phyloP scores from a whole-genome alignment of 768 basidiomycete genomes.

The Lactarius evosmus region DNA sequence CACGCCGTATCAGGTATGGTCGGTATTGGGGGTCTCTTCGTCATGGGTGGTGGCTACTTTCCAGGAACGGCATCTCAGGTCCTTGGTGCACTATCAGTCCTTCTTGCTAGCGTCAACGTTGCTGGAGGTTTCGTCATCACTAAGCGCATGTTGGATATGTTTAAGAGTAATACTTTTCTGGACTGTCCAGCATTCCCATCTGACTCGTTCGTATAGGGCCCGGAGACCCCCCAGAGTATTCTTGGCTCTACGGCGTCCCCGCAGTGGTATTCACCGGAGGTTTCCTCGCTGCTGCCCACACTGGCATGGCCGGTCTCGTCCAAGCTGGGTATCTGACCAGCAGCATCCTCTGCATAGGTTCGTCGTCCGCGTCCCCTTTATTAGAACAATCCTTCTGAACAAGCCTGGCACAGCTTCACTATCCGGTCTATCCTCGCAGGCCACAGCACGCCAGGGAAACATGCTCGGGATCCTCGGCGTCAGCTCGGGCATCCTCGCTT shows the following conservation, averaged over 20 bases:
- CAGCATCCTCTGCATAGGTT: slow-evolving; percentile 83
- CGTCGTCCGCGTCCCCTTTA: slow-evolving; percentile 6
- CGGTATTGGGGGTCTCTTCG: slow-evolving; percentile 80
- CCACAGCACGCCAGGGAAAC: slow-evolving; percentile 85
- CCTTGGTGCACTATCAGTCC: slow-evolving; percentile 78
- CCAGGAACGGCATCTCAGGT: slow-evolving; percentile 79
- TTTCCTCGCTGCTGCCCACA: slow-evolving; percentile 76
- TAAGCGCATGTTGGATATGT: slow-evolving; percentile 92
- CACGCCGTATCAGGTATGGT: slow-evolving; percentile 52
- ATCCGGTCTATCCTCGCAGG: slow-evolving; percentile 74
- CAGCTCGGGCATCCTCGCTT: slow-evolving; percentile 73
- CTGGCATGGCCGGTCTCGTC: slow-evolving; percentile 81
- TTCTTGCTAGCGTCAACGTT: slow-evolving; percentile 84
- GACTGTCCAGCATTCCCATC: not conserved
- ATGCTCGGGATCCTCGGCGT: slow-evolving; percentile 85
- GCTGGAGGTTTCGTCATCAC: slow-evolving; percentile 87
- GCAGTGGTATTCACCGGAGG: slow-evolving; percentile 81
- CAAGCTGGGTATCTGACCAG: slow-evolving; percentile 86
- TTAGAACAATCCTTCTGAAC: not conserved
- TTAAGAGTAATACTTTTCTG: slow-evolving; percentile 57
- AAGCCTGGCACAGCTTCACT: slow-evolving; percentile 53
- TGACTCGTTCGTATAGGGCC: slow-evolving; percentile 46
- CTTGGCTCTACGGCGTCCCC: slow-evolving; percentile 77
- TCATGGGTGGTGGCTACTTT: slow-evolving; percentile 86
- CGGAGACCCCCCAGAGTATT: slow-evolving; percentile 85